These are phyloP conservation scores for Phytophthora sojae DNA, from an alignment of 352 stramenopile species.

Conservation along the genomic window DNA sequence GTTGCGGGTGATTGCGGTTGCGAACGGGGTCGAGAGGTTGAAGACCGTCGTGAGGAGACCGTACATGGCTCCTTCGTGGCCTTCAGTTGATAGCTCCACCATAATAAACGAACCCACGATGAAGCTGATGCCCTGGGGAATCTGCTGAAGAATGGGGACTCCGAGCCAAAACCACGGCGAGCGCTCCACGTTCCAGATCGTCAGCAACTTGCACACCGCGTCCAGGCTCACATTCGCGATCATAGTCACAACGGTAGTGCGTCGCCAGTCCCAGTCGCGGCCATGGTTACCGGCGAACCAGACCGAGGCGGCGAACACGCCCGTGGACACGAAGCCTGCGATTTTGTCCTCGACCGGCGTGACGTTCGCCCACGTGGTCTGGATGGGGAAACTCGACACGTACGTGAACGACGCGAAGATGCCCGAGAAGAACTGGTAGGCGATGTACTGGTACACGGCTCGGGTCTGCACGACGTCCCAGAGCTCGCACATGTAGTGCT, in stretches of 20 bases:
- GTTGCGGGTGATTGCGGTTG: conserved; percentile 1
- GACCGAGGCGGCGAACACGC: neutral
- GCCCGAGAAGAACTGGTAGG: conserved; percentile 1
- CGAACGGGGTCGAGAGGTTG: neutral
- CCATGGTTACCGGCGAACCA: neutral
- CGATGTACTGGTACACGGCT: neutral
- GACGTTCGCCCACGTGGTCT: neutral
- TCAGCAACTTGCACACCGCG: neutral
- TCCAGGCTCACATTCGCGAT: neutral
- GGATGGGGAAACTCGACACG: neutral
- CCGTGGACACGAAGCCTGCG: neutral
- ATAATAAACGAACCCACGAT: conserved; percentile 1
- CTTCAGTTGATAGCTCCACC: neutral
- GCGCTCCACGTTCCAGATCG: neutral
- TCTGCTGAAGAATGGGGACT: neutral
- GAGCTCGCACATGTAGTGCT: conserved; percentile 2
- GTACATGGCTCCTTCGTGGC: conserved; percentile 1
- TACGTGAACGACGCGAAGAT: neutral
- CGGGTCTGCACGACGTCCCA: neutral
- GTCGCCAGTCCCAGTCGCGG: neutral
- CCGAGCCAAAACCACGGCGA: neutral
- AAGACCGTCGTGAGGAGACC: neutral
- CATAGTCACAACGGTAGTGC: neutral
- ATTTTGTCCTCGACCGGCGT: conserved; percentile 1
- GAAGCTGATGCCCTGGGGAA: neutral